A percentile compares a stretch with the other conserved stretches of the same genome.
Conservation (phyloP, 2,329 filamentous ascomycete species). For the Zymoseptoria ardabiliae region DNA sequence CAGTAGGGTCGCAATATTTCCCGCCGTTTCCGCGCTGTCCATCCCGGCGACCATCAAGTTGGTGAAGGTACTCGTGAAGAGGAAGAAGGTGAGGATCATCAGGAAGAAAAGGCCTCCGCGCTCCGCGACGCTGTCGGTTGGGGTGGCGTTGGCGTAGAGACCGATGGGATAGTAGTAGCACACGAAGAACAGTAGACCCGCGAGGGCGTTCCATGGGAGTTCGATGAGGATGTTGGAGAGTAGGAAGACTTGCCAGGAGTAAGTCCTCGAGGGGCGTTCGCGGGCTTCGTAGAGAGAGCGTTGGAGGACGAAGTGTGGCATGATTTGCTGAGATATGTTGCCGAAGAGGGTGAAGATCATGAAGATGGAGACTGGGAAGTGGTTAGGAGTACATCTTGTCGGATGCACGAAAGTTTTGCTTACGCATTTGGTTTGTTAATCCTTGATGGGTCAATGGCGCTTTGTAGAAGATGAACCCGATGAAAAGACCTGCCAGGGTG, state of each 20-base stretch:
- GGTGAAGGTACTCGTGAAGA: slow-evolving; percentile 66
- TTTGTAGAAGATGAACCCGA: slow-evolving; percentile 65
- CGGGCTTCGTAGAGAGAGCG: slow-evolving; percentile 77
- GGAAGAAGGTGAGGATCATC: slow-evolving; percentile 64
- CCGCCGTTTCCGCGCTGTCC: slow-evolving; percentile 66
- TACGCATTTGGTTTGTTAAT: slow-evolving; percentile 67
- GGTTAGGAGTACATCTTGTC: neutral
- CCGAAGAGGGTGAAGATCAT: slow-evolving; percentile 75
- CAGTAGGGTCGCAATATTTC: slow-evolving; percentile 66
- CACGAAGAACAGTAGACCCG: slow-evolving; percentile 69
- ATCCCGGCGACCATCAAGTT: slow-evolving; percentile 70
- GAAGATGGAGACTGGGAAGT: slow-evolving; percentile 62
- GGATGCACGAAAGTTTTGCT: neutral
- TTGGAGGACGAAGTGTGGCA: slow-evolving; percentile 80
- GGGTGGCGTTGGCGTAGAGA: slow-evolving; percentile 61
- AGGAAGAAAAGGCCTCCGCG: slow-evolving; percentile 75
- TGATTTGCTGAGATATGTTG: slow-evolving; percentile 69
- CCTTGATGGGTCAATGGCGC: slow-evolving; percentile 62
- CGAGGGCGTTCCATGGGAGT: slow-evolving; percentile 73
- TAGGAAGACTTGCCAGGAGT: slow-evolving; percentile 81
- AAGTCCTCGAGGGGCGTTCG: slow-evolving; percentile 76
- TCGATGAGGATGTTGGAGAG: slow-evolving; percentile 77
- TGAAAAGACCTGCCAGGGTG: slow-evolving; percentile 61
- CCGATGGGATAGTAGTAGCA: slow-evolving; percentile 84
- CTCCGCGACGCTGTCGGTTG: slow-evolving; percentile 54